These are phyloP conservation scores for Starmerella etchellsii DNA, from an alignment of 805 yeast genomes.

Conservation along the genomic window DNA sequence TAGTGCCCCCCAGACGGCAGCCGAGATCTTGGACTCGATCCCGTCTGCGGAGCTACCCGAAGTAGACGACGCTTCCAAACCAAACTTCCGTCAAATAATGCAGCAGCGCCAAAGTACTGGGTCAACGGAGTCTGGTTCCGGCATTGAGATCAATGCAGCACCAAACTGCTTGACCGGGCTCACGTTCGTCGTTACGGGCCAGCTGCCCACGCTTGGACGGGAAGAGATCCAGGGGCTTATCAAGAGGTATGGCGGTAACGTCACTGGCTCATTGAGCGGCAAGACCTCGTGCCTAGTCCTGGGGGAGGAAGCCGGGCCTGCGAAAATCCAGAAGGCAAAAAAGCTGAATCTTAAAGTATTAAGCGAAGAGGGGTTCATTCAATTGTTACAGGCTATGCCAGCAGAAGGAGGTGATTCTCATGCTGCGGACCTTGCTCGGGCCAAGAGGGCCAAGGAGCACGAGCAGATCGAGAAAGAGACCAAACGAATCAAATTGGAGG, in stretches of 20 bases:
- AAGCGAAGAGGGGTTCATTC: conserved; percentile 73
- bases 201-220: conserved; percentile 65
- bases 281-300: conserved; percentile 80
- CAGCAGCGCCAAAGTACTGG: conserved; percentile 23
- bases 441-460: conserved; percentile 50
- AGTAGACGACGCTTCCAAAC: conserved; percentile 35
- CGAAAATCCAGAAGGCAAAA: conserved; percentile 73
- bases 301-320: conserved; percentile 94
- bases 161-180: conserved; percentile 80
- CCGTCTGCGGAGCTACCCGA: conserved; percentile 61
- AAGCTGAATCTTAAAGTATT: conserved; percentile 65
- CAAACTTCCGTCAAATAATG: conserved; percentile 47
- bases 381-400: conserved; percentile 67
- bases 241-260: conserved; percentile 79
- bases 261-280: conserved; percentile 66
- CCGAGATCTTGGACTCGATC: conserved; percentile 46
- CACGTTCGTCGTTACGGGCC: conserved; percentile 88
- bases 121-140: background rate
- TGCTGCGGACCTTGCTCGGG: conserved; percentile 58
- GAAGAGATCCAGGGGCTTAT: conserved; percentile 65
- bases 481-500: conserved; percentile 2
- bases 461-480: conserved; percentile 38
- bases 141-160: conserved; percentile 46
- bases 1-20: conserved; percentile 36
- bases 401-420: conserved; percentile 82